Evolutionary conservation across 176 grass and related monocot species (phyloP).

Genomic region (Zea luxurians): DNA sequence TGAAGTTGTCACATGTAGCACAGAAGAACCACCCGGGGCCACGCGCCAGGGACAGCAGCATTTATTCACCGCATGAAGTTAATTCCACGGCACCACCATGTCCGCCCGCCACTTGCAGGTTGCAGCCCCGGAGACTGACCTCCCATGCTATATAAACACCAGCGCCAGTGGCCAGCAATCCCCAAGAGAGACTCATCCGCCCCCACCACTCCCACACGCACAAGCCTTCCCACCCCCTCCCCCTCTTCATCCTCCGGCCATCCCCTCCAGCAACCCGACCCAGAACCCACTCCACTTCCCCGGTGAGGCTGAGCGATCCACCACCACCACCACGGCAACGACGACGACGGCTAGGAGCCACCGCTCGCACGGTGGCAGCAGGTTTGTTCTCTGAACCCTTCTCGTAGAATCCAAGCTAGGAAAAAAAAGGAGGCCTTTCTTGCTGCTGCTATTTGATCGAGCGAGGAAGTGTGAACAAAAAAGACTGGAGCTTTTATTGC

Average conservation of each 20-base stretch:
- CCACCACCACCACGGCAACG: background rate
- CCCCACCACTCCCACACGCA: conserved; percentile 21
- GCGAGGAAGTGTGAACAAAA: background rate
- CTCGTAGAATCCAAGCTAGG: conserved; percentile 11
- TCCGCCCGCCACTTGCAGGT: background rate
- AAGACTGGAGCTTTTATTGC: conserved; percentile 3
- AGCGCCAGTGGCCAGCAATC: conserved; percentile 13
- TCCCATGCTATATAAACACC: conserved; percentile 40
- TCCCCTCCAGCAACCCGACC: no score
- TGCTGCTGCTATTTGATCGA: conserved; percentile 42
- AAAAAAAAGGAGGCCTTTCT: conserved; percentile 7
- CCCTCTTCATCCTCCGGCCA: background rate
- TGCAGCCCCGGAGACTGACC: background rate
- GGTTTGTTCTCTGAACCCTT: conserved; percentile 59
- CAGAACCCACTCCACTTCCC: conserved; percentile 34
- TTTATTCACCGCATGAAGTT: conserved; percentile 18
- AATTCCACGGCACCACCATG: background rate
- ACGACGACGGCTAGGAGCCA: conserved; percentile 18
- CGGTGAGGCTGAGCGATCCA: conserved; percentile 80
- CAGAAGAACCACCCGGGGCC: background rate
- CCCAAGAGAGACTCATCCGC: conserved; percentile 51
- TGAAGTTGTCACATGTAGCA: no score
- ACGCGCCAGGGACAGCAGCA: background rate
- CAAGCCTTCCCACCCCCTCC: conserved; percentile 25
- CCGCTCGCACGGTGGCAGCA: conserved; percentile 12